These are phyloP conservation scores for Penicillium sp. DNA, from an alignment of 2,329 filamentous ascomycete species.

Conservation along the genomic window DNA sequence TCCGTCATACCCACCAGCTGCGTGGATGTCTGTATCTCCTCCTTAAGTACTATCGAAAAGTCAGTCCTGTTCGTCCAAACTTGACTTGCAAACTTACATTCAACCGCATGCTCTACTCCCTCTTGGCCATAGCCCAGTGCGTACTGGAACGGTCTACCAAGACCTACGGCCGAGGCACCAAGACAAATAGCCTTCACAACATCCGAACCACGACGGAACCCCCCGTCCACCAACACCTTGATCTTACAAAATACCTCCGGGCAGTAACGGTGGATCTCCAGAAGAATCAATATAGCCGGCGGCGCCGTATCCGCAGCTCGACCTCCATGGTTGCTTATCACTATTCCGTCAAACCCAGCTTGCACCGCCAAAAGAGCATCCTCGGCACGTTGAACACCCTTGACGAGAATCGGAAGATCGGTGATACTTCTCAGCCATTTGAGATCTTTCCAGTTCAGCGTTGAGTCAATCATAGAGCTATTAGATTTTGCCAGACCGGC, in stretches of 20 bases:
- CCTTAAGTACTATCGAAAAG: constrained; percentile 11
- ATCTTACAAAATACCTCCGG: constrained; percentile 54
- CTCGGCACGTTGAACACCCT: constrained; percentile 17
- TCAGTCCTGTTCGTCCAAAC: background rate
- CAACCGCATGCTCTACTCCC: constrained; percentile 19
- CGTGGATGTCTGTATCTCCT: constrained; percentile 16
- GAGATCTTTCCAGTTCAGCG: constrained; percentile 18
- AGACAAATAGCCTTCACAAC: constrained; percentile 58
- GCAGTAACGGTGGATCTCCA: constrained; percentile 55
- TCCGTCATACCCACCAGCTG: constrained; percentile 19
- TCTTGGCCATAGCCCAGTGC: constrained; percentile 17
- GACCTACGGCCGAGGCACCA: constrained; percentile 57
- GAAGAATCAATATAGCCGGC: constrained; percentile 53
- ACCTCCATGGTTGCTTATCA: constrained; percentile 58
- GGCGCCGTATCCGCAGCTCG: constrained; percentile 56
- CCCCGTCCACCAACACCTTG: constrained; percentile 59
- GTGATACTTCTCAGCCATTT: constrained; percentile 13
- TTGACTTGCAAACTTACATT: constrained; percentile 1
- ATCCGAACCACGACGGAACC: constrained; percentile 57
- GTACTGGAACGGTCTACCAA: constrained; percentile 41
- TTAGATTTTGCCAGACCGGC: constrained; percentile 11
- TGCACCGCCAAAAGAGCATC: constrained; percentile 16
- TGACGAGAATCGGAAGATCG: constrained; percentile 12
- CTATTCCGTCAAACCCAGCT: constrained; percentile 17
- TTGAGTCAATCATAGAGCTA: constrained; percentile 15